Conservation (phyloP, 176 grass and related monocot species). For the Oropetium thomaeum region DNA sequence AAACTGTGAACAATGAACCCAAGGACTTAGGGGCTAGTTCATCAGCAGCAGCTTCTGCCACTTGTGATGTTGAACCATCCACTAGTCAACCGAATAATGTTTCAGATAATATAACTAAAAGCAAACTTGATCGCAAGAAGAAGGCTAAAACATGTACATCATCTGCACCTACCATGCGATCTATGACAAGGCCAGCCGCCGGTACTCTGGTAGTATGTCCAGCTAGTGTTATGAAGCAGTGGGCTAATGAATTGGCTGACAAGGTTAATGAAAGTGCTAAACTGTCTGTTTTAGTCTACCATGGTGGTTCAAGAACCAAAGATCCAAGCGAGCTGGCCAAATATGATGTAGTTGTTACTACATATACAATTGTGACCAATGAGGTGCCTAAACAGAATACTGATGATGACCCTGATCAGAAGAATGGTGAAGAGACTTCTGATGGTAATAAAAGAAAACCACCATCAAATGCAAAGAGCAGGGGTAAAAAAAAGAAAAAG, state of each 20-base stretch:
- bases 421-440: conserved; percentile 72
- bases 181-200: conserved; percentile 75
- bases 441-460: conserved; percentile 74
- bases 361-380: conserved; percentile 94
- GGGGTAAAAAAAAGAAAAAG: conserved; percentile 78
- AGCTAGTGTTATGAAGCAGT: conserved; percentile 92
- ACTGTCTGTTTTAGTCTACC: conserved; percentile 89
- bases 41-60: conserved; percentile 19
- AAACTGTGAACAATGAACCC: conserved; percentile 19
- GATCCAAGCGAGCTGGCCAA: conserved; percentile 74
- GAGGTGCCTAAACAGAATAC: conserved; percentile 91
- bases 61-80: conserved; percentile 15
- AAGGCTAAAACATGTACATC: conserved; percentile 43
- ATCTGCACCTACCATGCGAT: conserved; percentile 30
- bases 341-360: conserved; percentile 94
- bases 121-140: conserved; percentile 37
- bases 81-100: conserved; percentile 15
- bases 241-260: conserved; percentile 77
- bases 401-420: conserved; percentile 66
- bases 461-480: conserved; percentile 30
- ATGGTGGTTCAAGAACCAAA: conserved; percentile 93
- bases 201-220: conserved; percentile 96
- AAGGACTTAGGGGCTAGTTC: conserved; percentile 35
- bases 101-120: conserved; percentile 30
- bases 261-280: conserved; percentile 68